Conservation (phyloP, 805 yeast genomes). For the Debaryomyces hansenii region DNA sequence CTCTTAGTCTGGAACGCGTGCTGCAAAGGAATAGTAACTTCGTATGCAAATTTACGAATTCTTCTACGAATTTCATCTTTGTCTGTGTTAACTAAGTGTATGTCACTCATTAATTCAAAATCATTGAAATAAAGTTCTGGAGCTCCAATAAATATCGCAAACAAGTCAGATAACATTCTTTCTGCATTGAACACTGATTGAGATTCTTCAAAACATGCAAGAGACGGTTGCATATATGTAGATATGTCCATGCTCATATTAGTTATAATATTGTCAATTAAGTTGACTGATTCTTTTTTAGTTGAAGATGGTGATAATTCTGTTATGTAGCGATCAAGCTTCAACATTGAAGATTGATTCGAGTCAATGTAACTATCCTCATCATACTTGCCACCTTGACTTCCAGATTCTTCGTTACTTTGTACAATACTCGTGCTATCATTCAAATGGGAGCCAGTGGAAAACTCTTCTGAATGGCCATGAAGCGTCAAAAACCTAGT, state of each 20-base stretch:
- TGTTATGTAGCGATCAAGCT: constrained; percentile 16
- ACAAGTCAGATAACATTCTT: constrained; percentile 31
- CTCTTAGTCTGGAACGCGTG: constrained; percentile 21
- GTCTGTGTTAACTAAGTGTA: constrained; percentile 7
- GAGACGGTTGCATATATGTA: neutral
- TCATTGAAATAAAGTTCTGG: constrained; percentile 37
- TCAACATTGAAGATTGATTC: constrained; percentile 1
- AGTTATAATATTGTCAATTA: neutral
- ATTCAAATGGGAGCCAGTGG: constrained; percentile 7
- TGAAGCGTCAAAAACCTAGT: neutral
- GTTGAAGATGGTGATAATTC: constrained; percentile 4
- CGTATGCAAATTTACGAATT: constrained; percentile 20
- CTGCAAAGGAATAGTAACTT: constrained; percentile 25
- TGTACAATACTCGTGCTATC: constrained; percentile 9
- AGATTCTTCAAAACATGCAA: neutral
- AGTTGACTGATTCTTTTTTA: neutral
- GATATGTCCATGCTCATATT: neutral
- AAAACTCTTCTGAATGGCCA: neutral
- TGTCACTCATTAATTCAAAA: constrained; percentile 18
- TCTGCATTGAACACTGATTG: constrained; percentile 17
- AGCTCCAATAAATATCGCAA: constrained; percentile 29
- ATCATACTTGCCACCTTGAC: neutral
- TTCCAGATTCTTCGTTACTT: neutral
- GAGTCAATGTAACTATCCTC: constrained; percentile 1
- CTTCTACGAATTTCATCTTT: constrained; percentile 12